Evolutionary conservation across 2,329 filamentous ascomycete genomes (phyloP), one percentile per base, ranked within the genome.

Genomic region (Nemania sp.): DNA sequence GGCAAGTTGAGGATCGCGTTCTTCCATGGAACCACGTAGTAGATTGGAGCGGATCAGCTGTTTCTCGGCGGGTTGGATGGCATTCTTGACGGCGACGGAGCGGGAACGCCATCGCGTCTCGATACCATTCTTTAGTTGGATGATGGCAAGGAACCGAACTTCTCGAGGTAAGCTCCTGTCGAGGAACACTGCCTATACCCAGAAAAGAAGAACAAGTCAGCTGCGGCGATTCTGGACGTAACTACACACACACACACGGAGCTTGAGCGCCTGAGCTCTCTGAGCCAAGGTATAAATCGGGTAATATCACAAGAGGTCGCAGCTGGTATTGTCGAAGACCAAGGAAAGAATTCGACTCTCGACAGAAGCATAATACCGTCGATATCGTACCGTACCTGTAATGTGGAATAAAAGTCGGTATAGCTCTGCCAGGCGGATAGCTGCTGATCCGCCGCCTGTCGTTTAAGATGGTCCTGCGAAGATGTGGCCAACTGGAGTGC

Each of bases 121-220:
- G 75, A 98, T 93, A 57, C 93, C 95, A 75, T 98, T 97, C 75
- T 98, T 98, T 55, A 99, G 83, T 73, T 97, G 91, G 67, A 98
- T 97, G 59, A 98, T 87, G 56, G 94, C 90, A 11, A 97, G 87
- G 71, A 96, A 92, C 63, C 95, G 90, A 54, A 94, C 85, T 70
- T 96, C 88, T 59, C 86, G 77, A 1, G 91, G 90, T 1, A 96
- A 79, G 1, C 87, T 86, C 63, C 87, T 87, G 77, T 97, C 90
- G 65, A 97, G 83, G 73, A 93, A 97, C 37, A 92, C 85, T 68
- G 88, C 84, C 89, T 96, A 71, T 34, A 35, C 43, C 10, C 32
- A 40, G 21, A 39, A 5, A 17, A 51, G 42, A 10, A 9, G 57
- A n/a, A 13, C 35, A 13, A 7, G 35, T 12, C 10, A n/a, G 35